Evolutionary conservation across 495 filamentous ascomycete species (phyloP).

Genomic region (Lentithecium fluviatile): DNA sequence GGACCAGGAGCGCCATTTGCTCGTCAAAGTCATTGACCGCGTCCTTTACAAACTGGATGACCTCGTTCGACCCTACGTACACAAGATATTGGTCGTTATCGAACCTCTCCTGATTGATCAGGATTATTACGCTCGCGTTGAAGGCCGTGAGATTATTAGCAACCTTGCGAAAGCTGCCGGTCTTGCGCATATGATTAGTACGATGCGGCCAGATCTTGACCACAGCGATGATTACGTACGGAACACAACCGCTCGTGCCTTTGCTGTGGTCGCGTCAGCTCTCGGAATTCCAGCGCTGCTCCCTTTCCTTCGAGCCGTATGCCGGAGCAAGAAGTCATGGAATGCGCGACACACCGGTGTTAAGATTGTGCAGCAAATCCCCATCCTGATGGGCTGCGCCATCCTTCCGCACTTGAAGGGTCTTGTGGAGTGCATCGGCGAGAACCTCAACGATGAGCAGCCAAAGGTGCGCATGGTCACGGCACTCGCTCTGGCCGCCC

Average conservation of each 20-base stretch:
- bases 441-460: conserved; percentile 95
- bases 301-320: conserved; percentile 93
- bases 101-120: conserved; percentile 98
- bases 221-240: conserved; percentile 98
- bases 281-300: conserved; percentile 93
- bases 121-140: conserved; percentile 98
- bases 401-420: conserved; percentile 95
- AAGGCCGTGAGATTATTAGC: conserved; percentile 97
- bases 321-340: conserved; percentile 98
- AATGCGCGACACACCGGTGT: conserved; percentile 98
- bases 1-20: conserved; percentile 96
- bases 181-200: conserved; percentile 98
- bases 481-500: conserved; percentile 87
- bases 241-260: conserved; percentile 96
- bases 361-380: conserved; percentile 98
- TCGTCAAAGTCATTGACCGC: conserved; percentile 99
- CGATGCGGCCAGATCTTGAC: conserved; percentile 98
- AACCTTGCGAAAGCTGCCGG: conserved; percentile 96
- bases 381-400: conserved; percentile 98
- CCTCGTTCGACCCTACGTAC: conserved; percentile 91
- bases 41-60: conserved; percentile 98
- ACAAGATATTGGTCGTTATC: conserved; percentile 98
- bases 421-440: conserved; percentile 92
- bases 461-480: conserved; percentile 96
- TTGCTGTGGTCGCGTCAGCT: conserved; percentile 95